These are phyloP conservation scores for Massarina eburnea DNA, from an alignment of 2,329 filamentous ascomycete species.

Conservation along the genomic window DNA sequence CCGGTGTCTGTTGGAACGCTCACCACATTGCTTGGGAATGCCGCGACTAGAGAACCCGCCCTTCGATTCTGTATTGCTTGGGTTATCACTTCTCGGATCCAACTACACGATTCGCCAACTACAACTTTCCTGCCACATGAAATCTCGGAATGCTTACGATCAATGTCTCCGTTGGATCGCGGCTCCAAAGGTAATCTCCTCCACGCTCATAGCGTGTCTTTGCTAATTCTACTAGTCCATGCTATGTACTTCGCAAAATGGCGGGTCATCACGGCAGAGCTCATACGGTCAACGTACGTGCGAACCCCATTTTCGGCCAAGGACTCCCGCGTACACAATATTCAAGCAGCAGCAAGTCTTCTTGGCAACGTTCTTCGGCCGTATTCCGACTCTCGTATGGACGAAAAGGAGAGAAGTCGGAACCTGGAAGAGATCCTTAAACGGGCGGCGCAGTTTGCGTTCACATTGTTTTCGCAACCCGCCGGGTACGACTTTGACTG, in stretches of 20 bases:
- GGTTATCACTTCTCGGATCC: slow-evolving; percentile 28
- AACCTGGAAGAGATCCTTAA: slow-evolving; percentile 42
- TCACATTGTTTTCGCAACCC: slow-evolving; percentile 40
- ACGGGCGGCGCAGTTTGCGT: slow-evolving; percentile 36
- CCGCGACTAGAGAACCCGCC: slow-evolving; percentile 29
- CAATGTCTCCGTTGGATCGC: slow-evolving; percentile 13
- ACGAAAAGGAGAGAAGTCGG: slow-evolving; percentile 26
- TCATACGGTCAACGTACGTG: slow-evolving; percentile 29
- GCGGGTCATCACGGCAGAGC: slow-evolving; percentile 34
- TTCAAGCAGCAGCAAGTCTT: slow-evolving; percentile 18
- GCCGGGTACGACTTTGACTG: slow-evolving; percentile 39
- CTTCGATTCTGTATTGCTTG: slow-evolving; percentile 37
- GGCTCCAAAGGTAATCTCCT: slow-evolving; percentile 16
- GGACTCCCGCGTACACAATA: slow-evolving; percentile 28
- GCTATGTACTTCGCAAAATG: slow-evolving; percentile 26
- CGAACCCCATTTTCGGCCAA: slow-evolving; percentile 24
- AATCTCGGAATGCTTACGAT: slow-evolving; percentile 20
- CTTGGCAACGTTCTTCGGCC: slow-evolving; percentile 32
- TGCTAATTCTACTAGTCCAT: slow-evolving; percentile 19
- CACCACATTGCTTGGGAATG: slow-evolving; percentile 28
- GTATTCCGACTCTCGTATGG: slow-evolving; percentile 27
- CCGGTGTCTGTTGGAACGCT: slow-evolving; percentile 27
- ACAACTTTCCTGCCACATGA: slow-evolving; percentile 33
- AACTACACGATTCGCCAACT: slow-evolving; percentile 12
- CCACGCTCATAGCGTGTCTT: background rate